A percentile compares a stretch with the other conserved stretches of the same genome.
These are phyloP conservation scores for Talinum fruticosum DNA, from an alignment of 148 eudicot species.

Conservation along the genomic window DNA sequence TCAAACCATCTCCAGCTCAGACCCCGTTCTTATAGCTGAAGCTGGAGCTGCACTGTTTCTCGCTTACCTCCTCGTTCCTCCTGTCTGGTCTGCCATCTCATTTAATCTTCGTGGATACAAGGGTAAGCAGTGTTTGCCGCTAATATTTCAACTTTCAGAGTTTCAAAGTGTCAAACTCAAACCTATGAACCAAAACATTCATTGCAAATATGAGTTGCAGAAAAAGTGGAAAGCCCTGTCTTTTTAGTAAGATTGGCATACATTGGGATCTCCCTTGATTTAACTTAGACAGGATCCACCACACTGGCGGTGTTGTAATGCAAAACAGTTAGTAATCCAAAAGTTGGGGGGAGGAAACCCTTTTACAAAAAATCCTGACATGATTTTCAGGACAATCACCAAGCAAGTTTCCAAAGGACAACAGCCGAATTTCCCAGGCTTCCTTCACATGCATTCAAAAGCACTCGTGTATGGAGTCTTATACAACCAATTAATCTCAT, in stretches of 20 bases:
- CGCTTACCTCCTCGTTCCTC: conserved; percentile 72
- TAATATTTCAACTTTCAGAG: not conserved
- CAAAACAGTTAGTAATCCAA: too few relatives aligned
- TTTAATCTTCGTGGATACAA: conserved; percentile 84
- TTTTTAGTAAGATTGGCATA: too few relatives aligned
- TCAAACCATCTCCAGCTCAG: conserved; percentile 65
- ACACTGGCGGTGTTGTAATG: too few relatives aligned
- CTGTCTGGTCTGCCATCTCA: conserved; percentile 62
- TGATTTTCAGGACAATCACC: too few relatives aligned
- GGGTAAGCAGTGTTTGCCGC: conserved; percentile 38
- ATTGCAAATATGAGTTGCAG: not conserved
- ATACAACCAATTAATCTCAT: not conserved
- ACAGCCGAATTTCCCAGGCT: not conserved
- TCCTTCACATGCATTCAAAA: not conserved
- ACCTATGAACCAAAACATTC: not conserved
- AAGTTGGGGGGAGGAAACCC: too few relatives aligned
- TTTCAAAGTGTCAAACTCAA: not conserved
- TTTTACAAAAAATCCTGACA: too few relatives aligned
- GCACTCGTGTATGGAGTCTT: not conserved
- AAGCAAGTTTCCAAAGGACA: not conserved
- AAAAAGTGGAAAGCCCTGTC: not conserved
- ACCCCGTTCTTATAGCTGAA: conserved; percentile 55
- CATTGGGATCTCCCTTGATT: too few relatives aligned
- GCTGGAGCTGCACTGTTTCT: conserved; percentile 68
- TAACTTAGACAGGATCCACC: too few relatives aligned